Percentiles rank a stretch among this genome's conserved stretches.
Conservation (phyloP, 768 basidiomycete genomes). For the Suillus bovinus region DNA sequence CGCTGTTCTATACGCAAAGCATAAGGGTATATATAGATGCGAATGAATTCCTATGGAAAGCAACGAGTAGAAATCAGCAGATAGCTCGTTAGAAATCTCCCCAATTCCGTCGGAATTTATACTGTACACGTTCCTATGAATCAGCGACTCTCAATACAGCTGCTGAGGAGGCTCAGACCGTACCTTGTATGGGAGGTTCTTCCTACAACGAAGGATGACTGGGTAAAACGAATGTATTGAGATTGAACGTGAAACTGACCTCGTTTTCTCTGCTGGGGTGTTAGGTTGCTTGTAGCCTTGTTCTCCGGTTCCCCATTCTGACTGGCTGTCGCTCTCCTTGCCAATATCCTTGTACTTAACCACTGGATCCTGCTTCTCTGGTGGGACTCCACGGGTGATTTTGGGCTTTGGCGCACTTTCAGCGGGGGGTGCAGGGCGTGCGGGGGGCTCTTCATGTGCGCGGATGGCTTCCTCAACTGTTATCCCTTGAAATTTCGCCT, state of each 20-base stretch:
- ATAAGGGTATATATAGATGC: conserved; percentile 32
- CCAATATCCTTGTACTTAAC: conserved; percentile 59
- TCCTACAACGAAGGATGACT: conserved; percentile 39
- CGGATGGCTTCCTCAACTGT: conserved; percentile 67
- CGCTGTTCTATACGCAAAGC: conserved; percentile 13
- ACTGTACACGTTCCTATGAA: conserved; percentile 66
- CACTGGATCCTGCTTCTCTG: conserved; percentile 69
- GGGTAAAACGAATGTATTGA: conserved; percentile 3
- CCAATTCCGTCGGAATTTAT: conserved; percentile 88
- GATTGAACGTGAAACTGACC: conserved; percentile 40
- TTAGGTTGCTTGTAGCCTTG: conserved; percentile 74
- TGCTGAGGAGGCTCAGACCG: conserved; percentile 14
- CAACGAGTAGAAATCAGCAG: conserved; percentile 14
- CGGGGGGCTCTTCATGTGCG: conserved; percentile 46
- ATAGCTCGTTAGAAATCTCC: conserved; percentile 66
- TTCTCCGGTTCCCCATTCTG: conserved; percentile 72
- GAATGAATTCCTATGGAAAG: conserved; percentile 15
- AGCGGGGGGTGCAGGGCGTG: conserved; percentile 16
- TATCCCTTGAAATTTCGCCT: conserved; percentile 84
- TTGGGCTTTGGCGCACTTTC: conserved; percentile 43
- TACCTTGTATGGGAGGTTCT: conserved; percentile 90
- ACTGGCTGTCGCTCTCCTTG: conserved; percentile 51
- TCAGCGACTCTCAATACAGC: conserved; percentile 42
- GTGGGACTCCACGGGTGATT: conserved; percentile 57
- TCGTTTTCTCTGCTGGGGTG: conserved; percentile 73